Evolutionary conservation across 2,329 filamentous ascomycete genomes (phyloP).

Genomic region (Fusarium dimerum): DNA sequence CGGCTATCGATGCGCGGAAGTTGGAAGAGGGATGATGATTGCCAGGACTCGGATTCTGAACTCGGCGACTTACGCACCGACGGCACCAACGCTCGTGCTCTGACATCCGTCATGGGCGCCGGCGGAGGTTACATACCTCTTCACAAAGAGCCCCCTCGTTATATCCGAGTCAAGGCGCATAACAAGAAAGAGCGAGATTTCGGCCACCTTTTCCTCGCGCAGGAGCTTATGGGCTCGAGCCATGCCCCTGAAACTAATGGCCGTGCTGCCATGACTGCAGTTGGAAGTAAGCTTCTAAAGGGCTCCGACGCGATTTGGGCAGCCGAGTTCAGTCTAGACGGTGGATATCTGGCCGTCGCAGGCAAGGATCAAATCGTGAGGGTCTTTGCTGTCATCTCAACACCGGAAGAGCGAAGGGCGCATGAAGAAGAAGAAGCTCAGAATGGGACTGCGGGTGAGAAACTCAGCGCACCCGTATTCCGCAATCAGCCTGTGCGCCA

Average conservation of each 20-base stretch:
- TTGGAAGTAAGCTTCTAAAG: constrained; percentile 43
- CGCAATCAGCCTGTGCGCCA: constrained; percentile 74
- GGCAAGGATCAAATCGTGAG: constrained; percentile 85
- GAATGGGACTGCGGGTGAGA: constrained; percentile 47
- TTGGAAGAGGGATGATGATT: constrained; percentile 70
- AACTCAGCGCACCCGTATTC: constrained; percentile 88
- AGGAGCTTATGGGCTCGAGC: constrained; percentile 75
- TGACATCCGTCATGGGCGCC: constrained; percentile 72
- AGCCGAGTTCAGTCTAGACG: constrained; percentile 89
- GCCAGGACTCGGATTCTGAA: constrained; percentile 69
- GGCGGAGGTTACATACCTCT: constrained; percentile 76
- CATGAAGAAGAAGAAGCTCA: constrained; percentile 65
- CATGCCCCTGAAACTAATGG: constrained; percentile 30
- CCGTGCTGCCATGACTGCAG: constrained; percentile 37
- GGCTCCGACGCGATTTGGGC: constrained; percentile 81
- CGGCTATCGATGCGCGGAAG: constrained; percentile 70
- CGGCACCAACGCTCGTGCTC: constrained; percentile 80
- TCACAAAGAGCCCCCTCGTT: constrained; percentile 85
- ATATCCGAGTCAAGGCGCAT: constrained; percentile 81
- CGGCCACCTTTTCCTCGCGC: constrained; percentile 84
- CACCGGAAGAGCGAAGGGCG: constrained; percentile 72
- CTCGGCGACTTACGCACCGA: constrained; percentile 68
- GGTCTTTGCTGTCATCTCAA: constrained; percentile 86
- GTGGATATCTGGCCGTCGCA: constrained; percentile 86
- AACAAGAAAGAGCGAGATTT: constrained; percentile 84